Evolutionary conservation across 129 eudicot genomes (phyloP).

Genomic region (Centella asiatica): DNA sequence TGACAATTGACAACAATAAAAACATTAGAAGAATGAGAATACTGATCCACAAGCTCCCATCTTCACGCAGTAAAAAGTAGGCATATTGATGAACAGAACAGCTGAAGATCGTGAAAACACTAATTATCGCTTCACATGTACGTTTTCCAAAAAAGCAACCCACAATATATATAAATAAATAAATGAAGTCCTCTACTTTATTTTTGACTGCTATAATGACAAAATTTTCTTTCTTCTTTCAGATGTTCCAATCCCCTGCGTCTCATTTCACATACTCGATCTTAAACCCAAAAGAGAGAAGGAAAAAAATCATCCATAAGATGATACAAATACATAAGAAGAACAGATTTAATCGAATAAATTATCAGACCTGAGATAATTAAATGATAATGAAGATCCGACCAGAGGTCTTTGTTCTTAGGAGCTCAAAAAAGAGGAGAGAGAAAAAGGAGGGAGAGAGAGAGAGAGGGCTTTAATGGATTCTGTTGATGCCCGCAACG

Average conservation of each 20-base stretch:
- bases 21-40: not conserved
- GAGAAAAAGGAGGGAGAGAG: not conserved
- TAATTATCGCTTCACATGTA: conserved; percentile 40
- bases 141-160: conserved; percentile 24
- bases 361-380: conserved; percentile 8
- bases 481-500: not conserved
- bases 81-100: conserved; percentile 16
- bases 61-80: conserved; percentile 17
- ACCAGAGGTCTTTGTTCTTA: not conserved
- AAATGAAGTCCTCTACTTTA: conserved; percentile 10
- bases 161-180: conserved; percentile 19
- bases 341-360: no score
- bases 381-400: not conserved
- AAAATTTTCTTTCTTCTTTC: conserved; percentile 2
- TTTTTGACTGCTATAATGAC: conserved; percentile 32
- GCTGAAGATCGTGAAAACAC: conserved; percentile 13
- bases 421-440: not conserved
- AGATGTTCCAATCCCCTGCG: conserved; percentile 13
- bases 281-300: not conserved
- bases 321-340: no score
- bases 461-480: conserved; percentile 15
- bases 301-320: no score
- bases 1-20: not conserved
- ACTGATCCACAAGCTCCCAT: conserved; percentile 30
- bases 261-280: conserved; percentile 11